Conservation (phyloP, 202 grass and related monocot species). For the Schoenoplectus triqueter region DNA sequence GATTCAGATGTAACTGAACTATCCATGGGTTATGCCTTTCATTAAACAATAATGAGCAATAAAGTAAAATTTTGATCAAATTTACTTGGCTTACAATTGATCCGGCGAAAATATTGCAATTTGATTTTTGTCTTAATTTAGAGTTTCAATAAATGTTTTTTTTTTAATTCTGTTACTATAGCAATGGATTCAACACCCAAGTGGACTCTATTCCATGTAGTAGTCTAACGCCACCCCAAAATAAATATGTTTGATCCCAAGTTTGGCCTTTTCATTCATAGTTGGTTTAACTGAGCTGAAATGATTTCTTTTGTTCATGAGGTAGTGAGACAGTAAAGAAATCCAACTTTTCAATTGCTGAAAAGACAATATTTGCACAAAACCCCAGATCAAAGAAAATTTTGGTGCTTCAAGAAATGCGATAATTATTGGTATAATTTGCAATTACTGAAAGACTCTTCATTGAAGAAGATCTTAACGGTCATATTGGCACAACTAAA, state of each 20-base stretch:
- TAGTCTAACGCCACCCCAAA: no score
- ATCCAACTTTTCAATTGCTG: not conserved
- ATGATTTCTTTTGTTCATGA: not conserved
- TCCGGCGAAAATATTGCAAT: not conserved
- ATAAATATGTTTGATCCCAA: no score
- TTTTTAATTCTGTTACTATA: not conserved
- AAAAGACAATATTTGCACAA: not conserved
- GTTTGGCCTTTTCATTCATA: not conserved
- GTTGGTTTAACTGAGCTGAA: not conserved
- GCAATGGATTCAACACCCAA: no score
- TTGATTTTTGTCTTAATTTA: not conserved
- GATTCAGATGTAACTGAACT: not conserved
- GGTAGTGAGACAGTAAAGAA: not conserved
- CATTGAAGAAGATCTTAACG: no score
- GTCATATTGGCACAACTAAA: no score
- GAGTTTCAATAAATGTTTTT: not conserved
- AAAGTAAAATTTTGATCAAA: no score
- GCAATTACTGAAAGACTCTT: not conserved
- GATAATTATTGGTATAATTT: not conserved
- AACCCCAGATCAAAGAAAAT: conserved; percentile 2
- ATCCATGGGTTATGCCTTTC: not conserved
- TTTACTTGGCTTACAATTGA: not conserved
- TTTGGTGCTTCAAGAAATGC: not conserved
- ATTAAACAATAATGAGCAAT: not conserved
- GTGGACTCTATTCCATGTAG: no score